A percentile compares a stretch with the other conserved stretches of the same genome.
Evolutionary conservation across 1,284 basidiomycete genomes (phyloP).

Genomic region (Papiliotrema flavescens): DNA sequence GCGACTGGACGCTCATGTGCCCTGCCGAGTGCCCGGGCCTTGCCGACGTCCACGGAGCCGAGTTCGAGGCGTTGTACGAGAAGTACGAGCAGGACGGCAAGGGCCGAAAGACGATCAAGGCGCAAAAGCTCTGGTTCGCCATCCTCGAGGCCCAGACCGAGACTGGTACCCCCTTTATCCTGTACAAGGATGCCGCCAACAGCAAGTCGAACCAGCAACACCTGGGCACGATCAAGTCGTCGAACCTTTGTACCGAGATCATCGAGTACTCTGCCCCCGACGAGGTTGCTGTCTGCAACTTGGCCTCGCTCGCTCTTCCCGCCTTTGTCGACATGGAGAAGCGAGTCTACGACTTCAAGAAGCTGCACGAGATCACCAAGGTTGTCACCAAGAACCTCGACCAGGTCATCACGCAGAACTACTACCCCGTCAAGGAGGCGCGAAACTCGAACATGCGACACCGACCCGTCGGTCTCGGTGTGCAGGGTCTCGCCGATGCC

Average conservation of each 20-base stretch:
- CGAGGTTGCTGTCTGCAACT: constrained; percentile 98
- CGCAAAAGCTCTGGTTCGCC: constrained; percentile 99
- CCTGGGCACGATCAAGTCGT: constrained; percentile 98
- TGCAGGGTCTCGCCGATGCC: constrained; percentile 95
- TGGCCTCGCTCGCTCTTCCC: constrained; percentile 94
- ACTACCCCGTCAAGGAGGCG: constrained; percentile 89
- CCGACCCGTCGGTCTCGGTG: constrained; percentile 95
- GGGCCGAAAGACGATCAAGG: constrained; percentile 78
- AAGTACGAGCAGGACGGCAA: constrained; percentile 90
- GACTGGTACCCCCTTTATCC: constrained; percentile 97
- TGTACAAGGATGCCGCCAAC: constrained; percentile 91
- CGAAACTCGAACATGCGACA: constrained; percentile 94
- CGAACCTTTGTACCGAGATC: constrained; percentile 98
- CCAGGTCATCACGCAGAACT: constrained; percentile 47
- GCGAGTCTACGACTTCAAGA: constrained; percentile 79
- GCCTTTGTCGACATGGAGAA: constrained; percentile 65
- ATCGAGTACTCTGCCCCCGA: constrained; percentile 98
- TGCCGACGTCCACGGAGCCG: constrained; percentile 83
- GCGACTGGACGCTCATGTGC: constrained; percentile 95
- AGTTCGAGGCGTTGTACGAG: constrained; percentile 87
- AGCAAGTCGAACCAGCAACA: constrained; percentile 98
- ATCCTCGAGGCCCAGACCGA: constrained; percentile 97
- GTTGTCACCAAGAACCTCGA: constrained; percentile 92
- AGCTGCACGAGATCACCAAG: constrained; percentile 90
- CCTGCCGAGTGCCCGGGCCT: constrained; percentile 93